These are phyloP conservation scores for Rutidosis leptorrhynchoides DNA, from an alignment of 129 eudicot genomes.

Conservation along the genomic window DNA sequence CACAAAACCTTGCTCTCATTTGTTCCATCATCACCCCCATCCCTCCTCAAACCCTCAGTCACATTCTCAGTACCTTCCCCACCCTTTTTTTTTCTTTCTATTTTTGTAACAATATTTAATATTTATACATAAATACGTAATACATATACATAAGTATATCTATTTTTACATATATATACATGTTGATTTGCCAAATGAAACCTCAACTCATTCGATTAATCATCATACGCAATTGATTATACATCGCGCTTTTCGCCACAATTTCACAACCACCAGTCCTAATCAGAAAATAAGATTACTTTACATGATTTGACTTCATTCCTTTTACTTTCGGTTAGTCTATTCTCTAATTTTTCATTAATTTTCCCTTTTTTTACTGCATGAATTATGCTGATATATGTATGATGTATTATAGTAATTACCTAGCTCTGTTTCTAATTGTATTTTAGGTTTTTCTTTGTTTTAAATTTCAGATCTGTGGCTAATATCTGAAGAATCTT, in stretches of 20 bases:
- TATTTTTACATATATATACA: neutral
- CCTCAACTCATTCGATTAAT: neutral
- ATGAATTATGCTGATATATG: neutral
- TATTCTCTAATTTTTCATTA: neutral
- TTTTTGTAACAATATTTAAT: too few relatives aligned
- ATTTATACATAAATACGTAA: too few relatives aligned
- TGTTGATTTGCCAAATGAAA: too few relatives aligned
- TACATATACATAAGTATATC: too few relatives aligned
- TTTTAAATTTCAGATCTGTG: constrained; percentile 26
- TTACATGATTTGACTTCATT: neutral
- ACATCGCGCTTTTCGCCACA: neutral
- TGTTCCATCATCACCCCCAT: neutral
- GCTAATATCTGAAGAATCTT: constrained; percentile 16
- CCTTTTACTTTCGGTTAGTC: neutral
- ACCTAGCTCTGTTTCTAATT: neutral
- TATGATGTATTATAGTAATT: neutral
- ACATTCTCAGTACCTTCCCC: neutral
- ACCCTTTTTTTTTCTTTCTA: too few relatives aligned
- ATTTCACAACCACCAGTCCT: neutral
- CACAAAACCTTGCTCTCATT: neutral
- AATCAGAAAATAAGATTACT: neutral
- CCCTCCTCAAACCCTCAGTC: neutral
- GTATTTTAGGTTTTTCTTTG: neutral
- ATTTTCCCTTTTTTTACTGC: neutral
- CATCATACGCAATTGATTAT: neutral